These are phyloP conservation scores for Colletotrichum spaethianum DNA, from an alignment of 2,329 filamentous ascomycete species.

Conservation along the genomic window DNA sequence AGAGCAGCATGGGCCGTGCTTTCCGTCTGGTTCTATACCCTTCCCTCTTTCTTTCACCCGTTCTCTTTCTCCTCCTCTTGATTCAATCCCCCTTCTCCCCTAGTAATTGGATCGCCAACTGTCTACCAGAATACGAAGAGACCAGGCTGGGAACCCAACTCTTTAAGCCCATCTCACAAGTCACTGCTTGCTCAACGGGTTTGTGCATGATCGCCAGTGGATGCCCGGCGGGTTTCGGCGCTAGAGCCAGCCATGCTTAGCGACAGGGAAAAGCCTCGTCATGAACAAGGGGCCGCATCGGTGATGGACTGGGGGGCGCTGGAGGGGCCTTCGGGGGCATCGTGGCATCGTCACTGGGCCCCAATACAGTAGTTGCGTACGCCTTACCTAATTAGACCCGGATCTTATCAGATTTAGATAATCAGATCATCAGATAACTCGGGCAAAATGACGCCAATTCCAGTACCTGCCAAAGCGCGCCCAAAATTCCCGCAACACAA, in stretches of 20 bases:
- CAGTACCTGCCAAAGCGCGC: not conserved
- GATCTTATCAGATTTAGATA: slow-evolving; percentile 40
- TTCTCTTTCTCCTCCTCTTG: too few species aligned
- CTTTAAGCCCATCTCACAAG: not conserved
- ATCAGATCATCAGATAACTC: slow-evolving; percentile 46
- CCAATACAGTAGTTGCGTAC: slow-evolving; percentile 28
- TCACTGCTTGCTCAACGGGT: not conserved
- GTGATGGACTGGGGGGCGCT: slow-evolving; percentile 11
- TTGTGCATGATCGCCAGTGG: slow-evolving; percentile 27
- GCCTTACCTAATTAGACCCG: slow-evolving; percentile 40
- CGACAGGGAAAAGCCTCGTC: slow-evolving; percentile 13
- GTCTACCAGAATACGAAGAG: too few species aligned
- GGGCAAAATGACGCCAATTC: slow-evolving; percentile 24
- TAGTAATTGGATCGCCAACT: too few species aligned
- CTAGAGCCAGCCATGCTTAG: slow-evolving; percentile 5
- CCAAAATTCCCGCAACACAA: slow-evolving; percentile 22
- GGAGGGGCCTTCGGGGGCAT: slow-evolving; percentile 19
- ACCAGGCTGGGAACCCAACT: too few species aligned
- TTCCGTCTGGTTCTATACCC: not conserved
- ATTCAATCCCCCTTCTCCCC: not conserved
- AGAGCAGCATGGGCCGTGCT: not conserved
- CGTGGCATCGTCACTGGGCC: slow-evolving; percentile 29
- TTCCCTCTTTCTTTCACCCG: not conserved
- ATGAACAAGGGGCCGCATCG: slow-evolving; percentile 9
- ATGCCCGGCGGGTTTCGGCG: slow-evolving; percentile 21